Evolutionary conservation across 2,329 filamentous ascomycete genomes (phyloP).

Genomic region (Zymoseptoria brevis): DNA sequence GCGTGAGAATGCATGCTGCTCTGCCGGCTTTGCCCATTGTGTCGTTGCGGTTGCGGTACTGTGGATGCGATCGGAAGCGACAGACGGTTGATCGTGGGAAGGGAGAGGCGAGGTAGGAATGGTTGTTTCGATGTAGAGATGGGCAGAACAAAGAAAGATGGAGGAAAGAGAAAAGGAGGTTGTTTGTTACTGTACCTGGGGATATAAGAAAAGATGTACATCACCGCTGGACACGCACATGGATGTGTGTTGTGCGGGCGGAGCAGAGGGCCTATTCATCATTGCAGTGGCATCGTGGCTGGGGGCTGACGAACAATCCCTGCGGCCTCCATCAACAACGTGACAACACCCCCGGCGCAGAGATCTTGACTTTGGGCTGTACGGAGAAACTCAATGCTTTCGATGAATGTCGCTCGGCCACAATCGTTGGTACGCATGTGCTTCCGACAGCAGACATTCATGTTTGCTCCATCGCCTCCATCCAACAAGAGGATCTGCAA

Average conservation of each 20-base stretch:
- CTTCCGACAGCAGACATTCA: too few species aligned
- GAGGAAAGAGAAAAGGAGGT: conserved; percentile 3
- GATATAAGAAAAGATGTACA: not conserved
- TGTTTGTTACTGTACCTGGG: not conserved
- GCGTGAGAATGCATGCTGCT: conserved; percentile 78
- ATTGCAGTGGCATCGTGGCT: not conserved
- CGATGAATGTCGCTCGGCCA: too few species aligned
- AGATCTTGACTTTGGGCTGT: too few species aligned
- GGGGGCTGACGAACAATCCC: not conserved
- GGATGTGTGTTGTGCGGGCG: not conserved
- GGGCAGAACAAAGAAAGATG: not conserved
- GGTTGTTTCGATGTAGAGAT: not conserved
- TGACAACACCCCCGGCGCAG: too few species aligned
- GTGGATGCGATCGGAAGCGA: not conserved
- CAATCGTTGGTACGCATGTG: too few species aligned
- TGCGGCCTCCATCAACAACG: not conserved
- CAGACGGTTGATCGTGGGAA: not conserved
- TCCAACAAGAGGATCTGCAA: too few species aligned
- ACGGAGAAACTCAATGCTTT: too few species aligned
- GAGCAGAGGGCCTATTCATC: not conserved
- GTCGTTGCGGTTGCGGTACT: not conserved
- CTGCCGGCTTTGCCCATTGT: conserved; percentile 67
- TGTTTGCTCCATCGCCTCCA: too few species aligned
- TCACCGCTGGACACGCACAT: not conserved
- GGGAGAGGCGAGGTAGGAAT: not conserved